Percentiles rank a stretch among this genome's conserved stretches.
Conservation (phyloP, 345 rosid species). For the Salix exigua region DNA sequence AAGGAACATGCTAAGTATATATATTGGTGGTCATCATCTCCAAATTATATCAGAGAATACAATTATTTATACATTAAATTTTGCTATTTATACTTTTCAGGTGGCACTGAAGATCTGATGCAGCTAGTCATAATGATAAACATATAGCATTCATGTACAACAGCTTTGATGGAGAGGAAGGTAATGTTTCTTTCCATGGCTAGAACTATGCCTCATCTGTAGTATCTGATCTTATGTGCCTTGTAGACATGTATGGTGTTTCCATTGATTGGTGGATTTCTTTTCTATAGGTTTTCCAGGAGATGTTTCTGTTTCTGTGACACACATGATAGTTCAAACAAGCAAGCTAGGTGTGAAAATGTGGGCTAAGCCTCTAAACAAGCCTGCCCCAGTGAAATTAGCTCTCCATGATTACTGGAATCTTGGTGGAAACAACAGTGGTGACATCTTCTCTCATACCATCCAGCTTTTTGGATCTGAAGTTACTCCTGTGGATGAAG, state of each 20-base stretch:
- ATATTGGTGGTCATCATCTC: too few species aligned
- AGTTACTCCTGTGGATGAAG: slow-evolving; percentile 60
- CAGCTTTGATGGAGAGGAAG: slow-evolving; percentile 72
- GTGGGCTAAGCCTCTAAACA: slow-evolving; percentile 50
- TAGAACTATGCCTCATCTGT: too few species aligned
- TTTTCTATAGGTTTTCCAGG: slow-evolving; percentile 67
- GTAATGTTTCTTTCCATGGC: slow-evolving; percentile 21
- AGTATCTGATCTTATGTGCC: too few species aligned
- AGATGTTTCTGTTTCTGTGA: slow-evolving; percentile 47
- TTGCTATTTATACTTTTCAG: slow-evolving; percentile 23
- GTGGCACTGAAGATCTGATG: slow-evolving; percentile 72
- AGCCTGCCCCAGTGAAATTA: slow-evolving; percentile 67
- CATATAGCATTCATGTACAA: slow-evolving; percentile 55
- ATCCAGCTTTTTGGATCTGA: slow-evolving; percentile 45
- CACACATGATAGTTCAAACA: slow-evolving; percentile 48
- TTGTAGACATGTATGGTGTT: too few species aligned
- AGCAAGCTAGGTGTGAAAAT: slow-evolving; percentile 56
- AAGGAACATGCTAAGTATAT: too few species aligned
- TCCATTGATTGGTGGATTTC: neutral
- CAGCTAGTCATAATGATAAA: slow-evolving; percentile 32
- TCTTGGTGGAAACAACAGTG: slow-evolving; percentile 64
- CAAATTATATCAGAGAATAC: too few species aligned
- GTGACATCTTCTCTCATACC: slow-evolving; percentile 56
- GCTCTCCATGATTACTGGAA: slow-evolving; percentile 86
- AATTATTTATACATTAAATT: too few species aligned